Evolutionary conservation across 1,284 basidiomycete species (phyloP), one percentile per base, ranked within the genome.

Genomic region (Puccinia sorghi): DNA sequence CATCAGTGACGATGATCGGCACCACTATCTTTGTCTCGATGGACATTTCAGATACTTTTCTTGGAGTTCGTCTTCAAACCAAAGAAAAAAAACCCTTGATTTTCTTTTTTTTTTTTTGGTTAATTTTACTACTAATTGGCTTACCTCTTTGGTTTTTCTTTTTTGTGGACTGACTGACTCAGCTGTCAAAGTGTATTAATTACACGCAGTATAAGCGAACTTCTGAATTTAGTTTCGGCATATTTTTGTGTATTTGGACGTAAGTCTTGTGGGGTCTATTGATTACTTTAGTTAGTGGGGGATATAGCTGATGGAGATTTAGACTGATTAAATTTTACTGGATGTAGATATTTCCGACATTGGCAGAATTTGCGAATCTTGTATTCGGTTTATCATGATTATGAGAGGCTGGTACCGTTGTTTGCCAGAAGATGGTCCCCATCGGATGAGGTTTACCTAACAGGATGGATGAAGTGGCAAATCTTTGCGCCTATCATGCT

Each of bases 21-120:
- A 93, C 93, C 81, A 92, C 94, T 1, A 89, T 99, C 37, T 98
- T 92, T 83, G 88, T 96, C 83, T 96, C 94, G 84, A 99, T 98
- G 96, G 96, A 99, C 86, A 88, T 96, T 46, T 94, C 94, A 2
- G 96, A 99, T 84, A 86, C 89, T 27, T 93, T 92, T 86, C 88
- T 99, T 25, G 93, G 91, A 27, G 93, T 93, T 80, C 82, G 91
- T 86, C 32, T 61, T 57, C 41, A 27, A 63, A n/a, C 12, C 20
- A 56, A 56, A 8, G 8, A 43, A 7, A 7, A 7, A 43, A 43
- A 43, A 43, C 6, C 13, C 13, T 43, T 13, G 43, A 13, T 32
- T 32, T 32, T 32, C 4, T 32, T 4, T 32, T 4, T 32, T 32
- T 32, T 32, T 32, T 32, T 32, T 32, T 32, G 32, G 32, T 32